Conservation (phyloP, 1,139 yeast species). For the Yueomyces sp. region DNA sequence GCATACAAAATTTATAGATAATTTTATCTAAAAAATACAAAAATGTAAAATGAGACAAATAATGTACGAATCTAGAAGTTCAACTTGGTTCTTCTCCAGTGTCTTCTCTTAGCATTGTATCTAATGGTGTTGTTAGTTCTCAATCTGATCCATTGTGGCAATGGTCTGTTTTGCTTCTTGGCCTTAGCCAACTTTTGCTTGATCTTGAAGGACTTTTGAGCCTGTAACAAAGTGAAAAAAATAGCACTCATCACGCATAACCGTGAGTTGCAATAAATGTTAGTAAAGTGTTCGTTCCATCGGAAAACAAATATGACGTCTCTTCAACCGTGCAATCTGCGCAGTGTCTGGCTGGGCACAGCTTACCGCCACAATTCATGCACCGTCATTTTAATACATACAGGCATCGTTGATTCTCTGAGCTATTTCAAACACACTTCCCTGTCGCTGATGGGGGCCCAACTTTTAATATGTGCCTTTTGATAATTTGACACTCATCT, state of each 20-base stretch:
- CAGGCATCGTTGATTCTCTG: conserved; percentile 2
- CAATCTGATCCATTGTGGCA: conserved; percentile 99
- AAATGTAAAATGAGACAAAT: too few species aligned
- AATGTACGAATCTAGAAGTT: conserved; percentile 52
- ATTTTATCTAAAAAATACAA: too few species aligned
- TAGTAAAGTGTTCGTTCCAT: neutral
- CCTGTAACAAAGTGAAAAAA: conserved; percentile 32
- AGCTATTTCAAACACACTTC: neutral
- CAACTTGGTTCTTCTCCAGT: conserved; percentile 99
- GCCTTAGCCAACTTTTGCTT: conserved; percentile 99
- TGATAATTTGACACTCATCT: too few species aligned
- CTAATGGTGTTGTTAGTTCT: conserved; percentile 96
- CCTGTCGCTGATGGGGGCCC: too few species aligned
- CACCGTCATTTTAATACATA: conserved; percentile 1
- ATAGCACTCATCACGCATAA: neutral
- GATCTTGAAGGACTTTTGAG: conserved; percentile 94
- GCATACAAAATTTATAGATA: too few species aligned
- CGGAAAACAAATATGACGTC: too few species aligned
- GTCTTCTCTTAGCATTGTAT: conserved; percentile 99
- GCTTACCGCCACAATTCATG: too few species aligned
- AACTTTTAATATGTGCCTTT: too few species aligned
- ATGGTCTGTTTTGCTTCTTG: conserved; percentile 98
- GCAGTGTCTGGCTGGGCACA: too few species aligned
- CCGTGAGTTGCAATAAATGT: neutral
- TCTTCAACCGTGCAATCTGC: too few species aligned